Conservation (phyloP, 768 basidiomycete species). For the Sporobolomyces roseus region DNA sequence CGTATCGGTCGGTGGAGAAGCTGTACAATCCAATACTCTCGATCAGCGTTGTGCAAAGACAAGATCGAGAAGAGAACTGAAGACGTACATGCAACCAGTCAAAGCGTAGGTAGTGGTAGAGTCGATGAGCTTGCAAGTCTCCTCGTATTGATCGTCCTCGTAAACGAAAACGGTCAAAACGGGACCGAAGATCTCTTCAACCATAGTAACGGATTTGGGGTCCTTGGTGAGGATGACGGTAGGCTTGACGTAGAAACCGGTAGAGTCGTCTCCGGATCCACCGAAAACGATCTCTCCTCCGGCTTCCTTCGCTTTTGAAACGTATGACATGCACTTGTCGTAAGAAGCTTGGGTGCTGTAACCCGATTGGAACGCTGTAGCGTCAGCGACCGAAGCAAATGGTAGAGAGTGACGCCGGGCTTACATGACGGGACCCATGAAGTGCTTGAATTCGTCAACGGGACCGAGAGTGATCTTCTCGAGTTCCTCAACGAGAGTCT, state of each 20-base stretch:
- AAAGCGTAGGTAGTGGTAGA: conserved; percentile 79
- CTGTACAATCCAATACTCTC: conserved; percentile 50
- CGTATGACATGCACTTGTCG: conserved; percentile 76
- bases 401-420: conserved; percentile 9
- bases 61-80: conserved; percentile 21
- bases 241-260: conserved; percentile 88
- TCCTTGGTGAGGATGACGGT: conserved; percentile 91
- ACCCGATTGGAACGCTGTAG: conserved; percentile 13
- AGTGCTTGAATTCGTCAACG: conserved; percentile 71
- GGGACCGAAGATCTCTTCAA: conserved; percentile 95
- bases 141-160: conserved; percentile 77
- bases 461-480: conserved; percentile 81
- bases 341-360: conserved; percentile 75
- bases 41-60: not conserved
- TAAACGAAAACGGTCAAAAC: conserved; percentile 89
- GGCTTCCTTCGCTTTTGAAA: conserved; percentile 76
- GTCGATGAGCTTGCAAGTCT: conserved; percentile 82
- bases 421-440: conserved; percentile 98
- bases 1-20: conserved; percentile 76
- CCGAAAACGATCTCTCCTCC: conserved; percentile 89
- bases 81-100: conserved; percentile 83
- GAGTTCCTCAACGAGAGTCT: conserved; percentile 67
- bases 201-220: conserved; percentile 81
- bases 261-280: conserved; percentile 77
- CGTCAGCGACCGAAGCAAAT: not conserved